Evolutionary conservation across 2,329 filamentous ascomycete genomes (phyloP), one percentile per base, ranked within the genome.

Genomic region (Pseudogymnoascus sp.): DNA sequence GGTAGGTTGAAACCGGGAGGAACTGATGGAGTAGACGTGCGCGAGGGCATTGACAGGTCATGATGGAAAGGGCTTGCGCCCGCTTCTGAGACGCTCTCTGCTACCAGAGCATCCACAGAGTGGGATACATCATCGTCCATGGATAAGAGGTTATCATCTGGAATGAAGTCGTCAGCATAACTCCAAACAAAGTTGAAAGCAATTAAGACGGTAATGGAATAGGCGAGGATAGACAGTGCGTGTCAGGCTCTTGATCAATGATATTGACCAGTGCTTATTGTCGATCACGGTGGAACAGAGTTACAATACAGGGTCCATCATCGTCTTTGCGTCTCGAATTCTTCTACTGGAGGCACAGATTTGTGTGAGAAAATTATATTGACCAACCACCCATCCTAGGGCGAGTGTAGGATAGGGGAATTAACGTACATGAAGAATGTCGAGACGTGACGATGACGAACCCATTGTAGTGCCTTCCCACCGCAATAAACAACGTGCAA

Each of bases 31-130:
- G 69, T 77, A 1, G 69, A 71, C 37, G 71, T 68, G 45, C 71
- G 64, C 23, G 72, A 72, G 21, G 64, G 61, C 12, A 65, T 63
- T n/a, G 65, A 64, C 39, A 67, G 67, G 19, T 43, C 23, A 8
- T 64, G 60, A 31, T 66, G 60, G 14, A 68, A 61, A 26, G 58
- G 63, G 38, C 38, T 63, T 55, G 60, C 37, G 21, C 41, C 60
- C 43, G 70, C 66, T 52, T 73, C 69, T 6, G 61, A 65, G 63
- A 60, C 60, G 65, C 67, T 66, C 69, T 90, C 87, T 21, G 85
- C 83, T 11, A 90, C 87, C 3, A 90, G 75, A 3, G 85, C 85
- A 71, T 90, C 87, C 41, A 90, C 83, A n/a, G 82, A 86, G 45
- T 79, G 78, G 2, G 79, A 80, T 11, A 81, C 85, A 66, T 87